Evolutionary conservation across 2,329 filamentous ascomycete genomes (phyloP), one percentile per base, ranked within the genome.

Genomic region (Thermoascus crustaceus): DNA sequence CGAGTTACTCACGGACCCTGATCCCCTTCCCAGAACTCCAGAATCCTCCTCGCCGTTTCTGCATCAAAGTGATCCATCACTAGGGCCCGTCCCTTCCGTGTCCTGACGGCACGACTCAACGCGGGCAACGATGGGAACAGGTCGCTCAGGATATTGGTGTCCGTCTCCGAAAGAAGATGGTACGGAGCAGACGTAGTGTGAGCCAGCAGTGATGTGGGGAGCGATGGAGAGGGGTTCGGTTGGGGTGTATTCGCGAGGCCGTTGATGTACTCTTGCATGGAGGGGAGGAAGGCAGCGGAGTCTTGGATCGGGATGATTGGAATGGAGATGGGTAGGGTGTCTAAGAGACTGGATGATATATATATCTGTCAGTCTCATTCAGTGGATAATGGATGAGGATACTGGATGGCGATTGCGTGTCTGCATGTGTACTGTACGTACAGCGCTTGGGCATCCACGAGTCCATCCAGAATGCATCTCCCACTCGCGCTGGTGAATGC

Each of bases 11-110:
- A 19, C 45, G 38, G 16, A 40, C 35, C 42, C 44, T n/a, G 48
- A 41, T 63, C 58, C 23, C 50, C 45, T 18, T 35, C 42, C 61
- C 63, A 67, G 40, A 64, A 66, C 8, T 51, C 49, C n/a, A 56
- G 33, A 27, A 66, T 46, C n/a, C 52, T 49, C 16, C 19, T 35
- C 10, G 43, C 55, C 23, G 49, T 43, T 14, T 47, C 46, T 13
- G 52, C 45, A 4, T 56, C 61, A 2, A 65, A 41, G 27, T 62
- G 54, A 17, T 53, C 51, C 13, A 41, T 41, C 34, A 67, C 34
- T 17, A 49, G 21, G 22, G 38, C 40, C 36, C 34, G 46, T 11
- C 51, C 51, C 10, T 45, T 35, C 8, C 27, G 30, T 6, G 41
- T 51, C 24, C 34, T 46, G 11, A 36, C 35, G 34, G 44, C 34